Conservation (phyloP, 2,329 filamentous ascomycete genomes). For the Aspergillus cejpii region DNA sequence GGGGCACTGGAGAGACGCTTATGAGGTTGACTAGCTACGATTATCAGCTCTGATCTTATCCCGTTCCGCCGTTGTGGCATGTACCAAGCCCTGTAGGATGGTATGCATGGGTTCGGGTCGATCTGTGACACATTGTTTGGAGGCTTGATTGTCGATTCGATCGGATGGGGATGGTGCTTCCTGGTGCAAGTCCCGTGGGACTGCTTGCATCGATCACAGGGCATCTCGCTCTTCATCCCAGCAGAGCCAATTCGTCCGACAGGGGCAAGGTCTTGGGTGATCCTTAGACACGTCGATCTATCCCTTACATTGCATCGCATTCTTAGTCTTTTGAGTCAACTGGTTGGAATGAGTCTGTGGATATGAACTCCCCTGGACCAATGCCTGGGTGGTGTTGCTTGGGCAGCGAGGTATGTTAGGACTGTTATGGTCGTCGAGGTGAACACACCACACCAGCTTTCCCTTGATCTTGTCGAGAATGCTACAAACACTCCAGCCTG, state of each 20-base stretch:
- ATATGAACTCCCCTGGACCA: slow-evolving; percentile 42
- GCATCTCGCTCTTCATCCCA: slow-evolving; percentile 46
- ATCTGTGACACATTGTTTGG: slow-evolving; percentile 49
- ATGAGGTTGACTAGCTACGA: slow-evolving; percentile 43
- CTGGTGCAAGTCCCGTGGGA: slow-evolving; percentile 55
- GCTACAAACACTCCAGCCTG: slow-evolving; percentile 50
- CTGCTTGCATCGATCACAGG: slow-evolving; percentile 50
- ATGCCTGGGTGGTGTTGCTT: slow-evolving; percentile 36
- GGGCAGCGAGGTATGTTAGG: slow-evolving; percentile 34
- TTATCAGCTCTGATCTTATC: slow-evolving; percentile 67
- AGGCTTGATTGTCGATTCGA: slow-evolving; percentile 39
- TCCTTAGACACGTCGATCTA: slow-evolving; percentile 54
- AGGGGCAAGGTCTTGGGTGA: slow-evolving; percentile 30
- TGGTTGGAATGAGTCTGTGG: slow-evolving; percentile 41
- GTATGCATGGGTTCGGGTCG: slow-evolving; percentile 55
- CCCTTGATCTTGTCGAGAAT: slow-evolving; percentile 46
- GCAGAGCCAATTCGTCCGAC: slow-evolving; percentile 6
- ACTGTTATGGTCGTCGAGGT: slow-evolving; percentile 38
- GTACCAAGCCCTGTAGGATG: slow-evolving; percentile 62
- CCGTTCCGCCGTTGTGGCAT: slow-evolving; percentile 65
- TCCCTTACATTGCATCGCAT: slow-evolving; percentile 53
- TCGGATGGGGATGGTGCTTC: slow-evolving; percentile 50
- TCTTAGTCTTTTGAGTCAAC: slow-evolving; percentile 52
- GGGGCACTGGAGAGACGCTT: not conserved
- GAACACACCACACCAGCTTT: slow-evolving; percentile 39